These are phyloP conservation scores for Tulasnella sp. DNA, from an alignment of 768 basidiomycete genomes.

Conservation along the genomic window DNA sequence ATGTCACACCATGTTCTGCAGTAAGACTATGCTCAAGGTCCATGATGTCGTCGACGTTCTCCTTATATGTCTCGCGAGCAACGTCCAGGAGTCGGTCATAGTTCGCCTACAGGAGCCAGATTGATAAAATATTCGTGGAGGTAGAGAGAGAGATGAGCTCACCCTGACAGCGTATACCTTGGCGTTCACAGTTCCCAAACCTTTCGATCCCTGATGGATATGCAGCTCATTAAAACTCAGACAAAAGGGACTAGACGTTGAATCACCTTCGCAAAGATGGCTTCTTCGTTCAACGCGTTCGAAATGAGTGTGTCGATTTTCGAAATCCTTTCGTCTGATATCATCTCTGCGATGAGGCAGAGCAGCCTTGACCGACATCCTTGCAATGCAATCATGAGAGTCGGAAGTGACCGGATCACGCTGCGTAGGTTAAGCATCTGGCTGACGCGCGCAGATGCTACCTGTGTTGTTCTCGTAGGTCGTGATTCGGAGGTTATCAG, in stretches of 20 bases:
- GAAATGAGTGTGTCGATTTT: constrained; percentile 50
- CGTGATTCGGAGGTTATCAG: constrained; percentile 54
- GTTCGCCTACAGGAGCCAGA: constrained; percentile 42
- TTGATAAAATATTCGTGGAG: background rate
- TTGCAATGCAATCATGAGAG: constrained; percentile 48
- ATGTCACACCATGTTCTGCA: constrained; percentile 51
- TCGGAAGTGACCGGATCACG: constrained; percentile 55
- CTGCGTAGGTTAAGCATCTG: constrained; percentile 73
- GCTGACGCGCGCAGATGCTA: constrained; percentile 54
- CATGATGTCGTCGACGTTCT: constrained; percentile 83
- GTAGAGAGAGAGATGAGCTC: constrained; percentile 1
- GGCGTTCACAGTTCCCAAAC: constrained; percentile 61
- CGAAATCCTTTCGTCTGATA: constrained; percentile 59
- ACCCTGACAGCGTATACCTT: constrained; percentile 84
- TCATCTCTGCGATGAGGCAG: constrained; percentile 55
- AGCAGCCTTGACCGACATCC: constrained; percentile 51
- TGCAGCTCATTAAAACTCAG: constrained; percentile 33
- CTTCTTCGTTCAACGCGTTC: constrained; percentile 62
- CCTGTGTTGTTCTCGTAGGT: constrained; percentile 41
- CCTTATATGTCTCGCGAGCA: constrained; percentile 87
- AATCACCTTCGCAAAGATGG: constrained; percentile 45
- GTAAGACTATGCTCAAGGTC: constrained; percentile 48
- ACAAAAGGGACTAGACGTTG: background rate
- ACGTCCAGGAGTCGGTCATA: constrained; percentile 81
- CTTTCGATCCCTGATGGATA: constrained; percentile 21